These are phyloP conservation scores for Cytospora leucostoma DNA, from an alignment of 2,329 filamentous ascomycete species.

Conservation along the genomic window DNA sequence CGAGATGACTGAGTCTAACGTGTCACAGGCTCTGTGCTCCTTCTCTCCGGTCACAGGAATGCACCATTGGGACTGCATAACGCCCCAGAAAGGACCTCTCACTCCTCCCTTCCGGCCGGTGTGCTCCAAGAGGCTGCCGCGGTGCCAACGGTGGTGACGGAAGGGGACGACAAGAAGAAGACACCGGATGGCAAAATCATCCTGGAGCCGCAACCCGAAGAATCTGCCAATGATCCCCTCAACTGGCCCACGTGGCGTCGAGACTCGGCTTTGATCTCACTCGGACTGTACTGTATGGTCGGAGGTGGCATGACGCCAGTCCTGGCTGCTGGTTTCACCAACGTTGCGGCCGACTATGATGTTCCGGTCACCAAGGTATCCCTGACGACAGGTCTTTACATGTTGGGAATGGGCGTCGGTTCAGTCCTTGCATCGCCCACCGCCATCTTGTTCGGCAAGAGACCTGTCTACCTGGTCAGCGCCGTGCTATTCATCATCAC, in stretches of 20 bases:
- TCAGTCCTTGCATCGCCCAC: conserved; percentile 85
- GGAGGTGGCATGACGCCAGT: conserved; percentile 92
- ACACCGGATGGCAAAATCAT: conserved; percentile 83
- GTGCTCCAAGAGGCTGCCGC: conserved; percentile 38
- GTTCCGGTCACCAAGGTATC: conserved; percentile 74
- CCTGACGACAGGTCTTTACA: conserved; percentile 87
- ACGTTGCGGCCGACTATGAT: conserved; percentile 67
- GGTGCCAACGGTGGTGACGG: conserved; percentile 31
- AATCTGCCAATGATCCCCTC: conserved; percentile 84
- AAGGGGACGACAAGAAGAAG: conserved; percentile 54
- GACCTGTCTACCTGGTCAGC: conserved; percentile 82
- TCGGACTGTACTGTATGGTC: conserved; percentile 91
- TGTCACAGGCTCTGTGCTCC: conserved; percentile 56
- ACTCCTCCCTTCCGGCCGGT: conserved; percentile 57
- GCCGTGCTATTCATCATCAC: conserved; percentile 76
- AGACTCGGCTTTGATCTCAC: conserved; percentile 75
- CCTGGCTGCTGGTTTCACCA: conserved; percentile 83
- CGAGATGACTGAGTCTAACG: conserved; percentile 14
- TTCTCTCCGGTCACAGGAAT: conserved; percentile 57
- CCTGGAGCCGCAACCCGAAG: conserved; percentile 87
- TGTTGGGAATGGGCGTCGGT: conserved; percentile 88
- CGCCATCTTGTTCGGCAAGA: conserved; percentile 86
- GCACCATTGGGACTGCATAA: conserved; percentile 61
- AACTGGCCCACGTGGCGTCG: conserved; percentile 87
- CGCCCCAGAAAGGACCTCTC: conserved; percentile 57